Base-by-base conservation (phyloP, 106 monocot genomes). In the Acorus gramineus region DNA sequence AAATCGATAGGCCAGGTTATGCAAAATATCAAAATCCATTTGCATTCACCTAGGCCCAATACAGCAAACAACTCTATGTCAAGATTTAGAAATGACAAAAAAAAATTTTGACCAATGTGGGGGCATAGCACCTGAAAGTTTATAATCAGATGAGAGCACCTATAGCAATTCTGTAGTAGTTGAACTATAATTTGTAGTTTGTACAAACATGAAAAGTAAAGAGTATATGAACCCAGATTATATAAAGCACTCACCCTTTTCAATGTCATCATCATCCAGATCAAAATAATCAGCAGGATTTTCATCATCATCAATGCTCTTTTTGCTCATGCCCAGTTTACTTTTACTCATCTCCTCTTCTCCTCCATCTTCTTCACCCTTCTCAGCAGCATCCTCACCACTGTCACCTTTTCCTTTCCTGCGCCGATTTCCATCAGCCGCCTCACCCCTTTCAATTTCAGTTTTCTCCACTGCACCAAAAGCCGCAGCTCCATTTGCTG, bases 181-280 rank as follows among this genome's bases (percentile, higher is more conserved):
- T 28, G 28, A 28, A 28, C 28, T 28, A 28, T 28, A 28, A 28
- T 28, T 28, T 28, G 28, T 28, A 28, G 28, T 28, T 28, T 28
- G 28, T 28, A 28, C 28, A 28, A 28, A 28, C 28, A 28, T 28
- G 28, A 28, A 28, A 28, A 28, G 28, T 28, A 28, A 28, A 28
- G 28, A 28, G 28, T 28, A 28, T 28, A 28, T 28, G 28, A 28
- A 28, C 28, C 28, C 28, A 28, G 28, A 28, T 28, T 28, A 28
- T 28, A 28, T 28, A 28, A 28, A 28, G 4, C 11, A 64, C 73
- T 52, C 44, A 98, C 98, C 98, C 75, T 87, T 98, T 74, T 98
- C 98, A 67, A 85, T 81, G 43, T 96, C 91, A 84, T 95, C 93
- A 59, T 95, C 98, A 84, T 98, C 98, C 42, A 85, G 73, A 83